phyloP scores from a whole-genome alignment of 2,329 filamentous ascomycete species.

The Penicillium sp. region DNA sequence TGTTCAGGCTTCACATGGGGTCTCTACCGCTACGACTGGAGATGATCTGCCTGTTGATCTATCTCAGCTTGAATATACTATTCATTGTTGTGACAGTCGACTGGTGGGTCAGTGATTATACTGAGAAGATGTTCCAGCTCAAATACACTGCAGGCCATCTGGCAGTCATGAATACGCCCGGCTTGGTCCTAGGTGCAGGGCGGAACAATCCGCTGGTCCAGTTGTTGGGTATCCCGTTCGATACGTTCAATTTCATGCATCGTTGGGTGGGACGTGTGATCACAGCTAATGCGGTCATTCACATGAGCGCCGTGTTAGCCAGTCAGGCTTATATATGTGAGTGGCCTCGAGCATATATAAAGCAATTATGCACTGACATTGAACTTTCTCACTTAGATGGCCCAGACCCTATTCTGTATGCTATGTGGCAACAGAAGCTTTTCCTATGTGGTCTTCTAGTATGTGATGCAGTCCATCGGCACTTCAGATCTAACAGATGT shows the following conservation, averaged over 20 bases:
- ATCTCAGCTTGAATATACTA: constrained; percentile 66
- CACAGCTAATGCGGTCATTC: constrained; percentile 64
- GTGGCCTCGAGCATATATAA: constrained; percentile 1
- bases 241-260: constrained; percentile 88
- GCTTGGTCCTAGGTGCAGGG: constrained; percentile 78
- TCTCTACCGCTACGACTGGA: constrained; percentile 73
- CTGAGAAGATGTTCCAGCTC: constrained; percentile 46
- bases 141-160: constrained; percentile 80
- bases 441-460: constrained; percentile 33
- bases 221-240: constrained; percentile 79
- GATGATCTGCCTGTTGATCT: constrained; percentile 63
- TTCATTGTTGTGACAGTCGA: constrained; percentile 57
- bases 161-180: constrained; percentile 81
- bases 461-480: constrained; percentile 33
- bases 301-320: constrained; percentile 50
- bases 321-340: constrained; percentile 22
- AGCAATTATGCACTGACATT: neutral
- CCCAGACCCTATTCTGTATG: constrained; percentile 51
- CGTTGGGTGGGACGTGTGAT: constrained; percentile 76
- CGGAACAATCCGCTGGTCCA: constrained; percentile 87
- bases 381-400: constrained; percentile 37
- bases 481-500: neutral
- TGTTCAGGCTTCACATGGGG: constrained; percentile 66
- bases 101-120: constrained; percentile 30
- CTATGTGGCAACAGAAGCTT: constrained; percentile 29